A percentile compares a stretch with the other conserved stretches of the same genome.
phyloP scores from a whole-genome alignment of 805 yeast genomes.

The Monosporozyma siamensis region DNA sequence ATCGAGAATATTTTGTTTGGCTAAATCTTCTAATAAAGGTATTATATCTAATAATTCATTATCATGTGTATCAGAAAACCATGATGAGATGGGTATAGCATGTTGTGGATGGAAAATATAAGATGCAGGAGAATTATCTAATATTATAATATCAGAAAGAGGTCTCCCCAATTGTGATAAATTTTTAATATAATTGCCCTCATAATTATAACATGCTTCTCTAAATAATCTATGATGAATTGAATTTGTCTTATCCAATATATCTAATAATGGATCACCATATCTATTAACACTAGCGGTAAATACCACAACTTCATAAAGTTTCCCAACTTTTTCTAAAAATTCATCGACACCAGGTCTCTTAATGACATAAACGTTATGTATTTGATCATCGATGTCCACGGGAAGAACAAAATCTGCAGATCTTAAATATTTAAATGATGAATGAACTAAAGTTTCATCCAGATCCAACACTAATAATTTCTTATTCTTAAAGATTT shows the following conservation, averaged over 20 bases:
- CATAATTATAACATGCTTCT: slow-evolving; percentile 87
- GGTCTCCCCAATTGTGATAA: slow-evolving; percentile 93
- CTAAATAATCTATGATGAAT: slow-evolving; percentile 90
- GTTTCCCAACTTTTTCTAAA: slow-evolving; percentile 66
- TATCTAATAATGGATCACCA: slow-evolving; percentile 91
- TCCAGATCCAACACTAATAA: slow-evolving; percentile 88
- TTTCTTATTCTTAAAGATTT: slow-evolving; percentile 51
- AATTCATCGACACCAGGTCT: slow-evolving; percentile 98
- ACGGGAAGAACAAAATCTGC: slow-evolving; percentile 98
- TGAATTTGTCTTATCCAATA: slow-evolving; percentile 62
- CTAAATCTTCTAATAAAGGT: slow-evolving; percentile 81
- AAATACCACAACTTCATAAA: slow-evolving; percentile 92
- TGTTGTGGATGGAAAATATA: slow-evolving; percentile 96
- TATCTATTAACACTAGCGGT: slow-evolving; percentile 94
- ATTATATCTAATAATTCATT: slow-evolving; percentile 86
- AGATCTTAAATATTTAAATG: slow-evolving; percentile 81
- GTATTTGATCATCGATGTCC: slow-evolving; percentile 85
- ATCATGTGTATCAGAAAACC: slow-evolving; percentile 98
- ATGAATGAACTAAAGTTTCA: slow-evolving; percentile 92
- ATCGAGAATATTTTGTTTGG: slow-evolving; percentile 65
- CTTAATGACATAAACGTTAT: slow-evolving; percentile 91
- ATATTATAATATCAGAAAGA: slow-evolving; percentile 69
- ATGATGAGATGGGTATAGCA: slow-evolving; percentile 91
- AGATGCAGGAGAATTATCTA: slow-evolving; percentile 98
- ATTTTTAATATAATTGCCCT: slow-evolving; percentile 91